phyloP scores from a whole-genome alignment of 495 filamentous ascomycete genomes.

The Thozetella sp. region DNA sequence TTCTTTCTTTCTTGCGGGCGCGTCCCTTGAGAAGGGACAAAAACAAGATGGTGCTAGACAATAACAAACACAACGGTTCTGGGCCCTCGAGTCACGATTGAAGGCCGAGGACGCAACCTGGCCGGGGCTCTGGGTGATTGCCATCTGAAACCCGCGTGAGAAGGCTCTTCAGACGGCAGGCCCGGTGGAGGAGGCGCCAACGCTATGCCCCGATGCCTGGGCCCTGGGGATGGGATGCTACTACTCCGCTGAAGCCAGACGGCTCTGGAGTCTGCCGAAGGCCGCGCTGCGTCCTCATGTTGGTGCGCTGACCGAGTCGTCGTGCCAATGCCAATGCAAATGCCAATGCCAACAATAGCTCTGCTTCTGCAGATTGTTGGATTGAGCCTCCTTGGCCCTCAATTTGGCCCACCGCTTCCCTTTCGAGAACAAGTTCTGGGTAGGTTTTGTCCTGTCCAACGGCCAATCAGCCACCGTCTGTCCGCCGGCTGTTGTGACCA shows the following conservation, averaged over 20 bases:
- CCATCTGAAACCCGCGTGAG: slow-evolving; percentile 1
- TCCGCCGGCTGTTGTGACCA: background rate
- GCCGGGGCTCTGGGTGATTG: background rate
- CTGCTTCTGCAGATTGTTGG: background rate
- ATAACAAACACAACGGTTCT: too few species aligned
- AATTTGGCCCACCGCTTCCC: too few species aligned
- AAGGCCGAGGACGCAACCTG: too few species aligned
- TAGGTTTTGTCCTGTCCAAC: too few species aligned
- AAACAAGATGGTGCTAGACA: too few species aligned
- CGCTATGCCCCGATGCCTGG: background rate
- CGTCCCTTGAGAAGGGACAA: too few species aligned
- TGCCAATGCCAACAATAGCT: background rate
- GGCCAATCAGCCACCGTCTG: background rate
- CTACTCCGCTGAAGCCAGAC: too few species aligned
- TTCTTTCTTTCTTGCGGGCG: background rate
- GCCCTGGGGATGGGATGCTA: background rate
- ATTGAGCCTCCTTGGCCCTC: too few species aligned
- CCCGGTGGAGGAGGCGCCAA: background rate
- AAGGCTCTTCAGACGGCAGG: background rate
- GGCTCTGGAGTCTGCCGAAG: too few species aligned
- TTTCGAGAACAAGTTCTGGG: too few species aligned
- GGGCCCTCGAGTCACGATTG: background rate
- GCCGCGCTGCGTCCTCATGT: too few species aligned
- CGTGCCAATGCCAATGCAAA: background rate
- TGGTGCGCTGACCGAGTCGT: too few species aligned